Evolutionary conservation across 345 rosid species (phyloP).

Genomic region (Isatis tinctoria): DNA sequence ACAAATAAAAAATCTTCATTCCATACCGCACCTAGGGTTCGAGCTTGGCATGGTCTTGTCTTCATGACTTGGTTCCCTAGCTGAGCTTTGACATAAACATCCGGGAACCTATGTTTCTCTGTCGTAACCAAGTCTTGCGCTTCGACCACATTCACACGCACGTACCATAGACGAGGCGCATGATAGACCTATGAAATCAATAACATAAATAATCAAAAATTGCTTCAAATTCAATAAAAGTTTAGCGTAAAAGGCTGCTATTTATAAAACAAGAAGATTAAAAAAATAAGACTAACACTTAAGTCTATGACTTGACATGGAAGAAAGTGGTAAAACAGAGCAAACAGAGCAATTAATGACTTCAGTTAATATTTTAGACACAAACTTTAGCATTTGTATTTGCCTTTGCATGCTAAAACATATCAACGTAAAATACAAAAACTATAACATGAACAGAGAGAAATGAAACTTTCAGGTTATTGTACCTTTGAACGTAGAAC

Average conservation of each 20-base stretch:
- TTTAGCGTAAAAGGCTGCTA: not conserved
- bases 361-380: not conserved
- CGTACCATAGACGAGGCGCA: conserved; percentile 89
- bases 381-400: not conserved
- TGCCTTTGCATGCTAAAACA: not conserved
- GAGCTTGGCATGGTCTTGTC: conserved; percentile 73
- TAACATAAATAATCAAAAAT: not conserved
- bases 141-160: conserved; percentile 84
- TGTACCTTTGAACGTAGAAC: conserved; percentile 72
- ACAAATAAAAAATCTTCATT: conserved; percentile 94
- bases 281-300: not conserved
- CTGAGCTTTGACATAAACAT: conserved; percentile 77
- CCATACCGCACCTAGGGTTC: conserved; percentile 79
- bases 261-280: not conserved
- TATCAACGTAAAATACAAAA: not conserved
- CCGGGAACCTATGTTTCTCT: conserved; percentile 74
- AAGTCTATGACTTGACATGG: not conserved
- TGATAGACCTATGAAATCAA: conserved; percentile 48
- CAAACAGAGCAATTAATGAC: not conserved
- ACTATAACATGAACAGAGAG: not conserved
- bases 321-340: not conserved
- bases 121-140: conserved; percentile 85
- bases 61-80: conserved; percentile 77
- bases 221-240: not conserved
- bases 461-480: not conserved